Evolutionary conservation across 176 grass and related monocot genomes (phyloP).

Genomic region (Raddia guianensis): DNA sequence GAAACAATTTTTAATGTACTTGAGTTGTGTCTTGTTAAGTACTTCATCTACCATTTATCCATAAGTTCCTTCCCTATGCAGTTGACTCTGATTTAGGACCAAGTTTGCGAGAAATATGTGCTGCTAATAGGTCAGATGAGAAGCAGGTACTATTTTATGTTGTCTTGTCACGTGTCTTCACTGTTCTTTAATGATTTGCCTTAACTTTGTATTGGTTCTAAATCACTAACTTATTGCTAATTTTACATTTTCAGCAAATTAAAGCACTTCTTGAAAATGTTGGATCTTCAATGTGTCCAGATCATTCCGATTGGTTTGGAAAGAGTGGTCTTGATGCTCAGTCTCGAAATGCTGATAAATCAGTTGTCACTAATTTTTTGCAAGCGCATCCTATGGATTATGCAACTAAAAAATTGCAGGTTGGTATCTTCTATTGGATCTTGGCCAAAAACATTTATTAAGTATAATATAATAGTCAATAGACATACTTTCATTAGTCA

Average conservation of each 20-base stretch:
- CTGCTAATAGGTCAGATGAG: conserved; percentile 93
- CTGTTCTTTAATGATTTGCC: conserved; percentile 23
- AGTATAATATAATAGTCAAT: neutral
- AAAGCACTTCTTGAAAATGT: conserved; percentile 87
- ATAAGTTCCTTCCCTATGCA: conserved; percentile 39
- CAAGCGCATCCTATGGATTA: conserved; percentile 89
- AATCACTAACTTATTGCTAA: conserved; percentile 25
- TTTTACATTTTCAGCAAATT: conserved; percentile 73
- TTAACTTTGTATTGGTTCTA: conserved; percentile 25
- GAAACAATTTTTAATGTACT: neutral
- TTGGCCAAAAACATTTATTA: conserved; percentile 13
- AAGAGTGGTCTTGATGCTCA: conserved; percentile 56
- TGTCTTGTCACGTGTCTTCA: conserved; percentile 24
- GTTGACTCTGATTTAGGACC: conserved; percentile 67
- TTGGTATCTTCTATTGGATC: conserved; percentile 36
- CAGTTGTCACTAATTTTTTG: conserved; percentile 76
- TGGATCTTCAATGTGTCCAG: conserved; percentile 94
- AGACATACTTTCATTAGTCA: neutral
- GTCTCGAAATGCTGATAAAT: conserved; percentile 69
- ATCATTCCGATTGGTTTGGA: conserved; percentile 87
- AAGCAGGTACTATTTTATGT: conserved; percentile 68
- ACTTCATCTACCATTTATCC: conserved; percentile 28
- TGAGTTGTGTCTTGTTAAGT: conserved; percentile 21
- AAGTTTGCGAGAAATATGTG: conserved; percentile 87
- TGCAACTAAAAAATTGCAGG: conserved; percentile 95